A percentile compares a stretch with the other conserved stretches of the same genome.
Conservation (phyloP, 2,329 filamentous ascomycete species). For the Talaromyces piceae region DNA sequence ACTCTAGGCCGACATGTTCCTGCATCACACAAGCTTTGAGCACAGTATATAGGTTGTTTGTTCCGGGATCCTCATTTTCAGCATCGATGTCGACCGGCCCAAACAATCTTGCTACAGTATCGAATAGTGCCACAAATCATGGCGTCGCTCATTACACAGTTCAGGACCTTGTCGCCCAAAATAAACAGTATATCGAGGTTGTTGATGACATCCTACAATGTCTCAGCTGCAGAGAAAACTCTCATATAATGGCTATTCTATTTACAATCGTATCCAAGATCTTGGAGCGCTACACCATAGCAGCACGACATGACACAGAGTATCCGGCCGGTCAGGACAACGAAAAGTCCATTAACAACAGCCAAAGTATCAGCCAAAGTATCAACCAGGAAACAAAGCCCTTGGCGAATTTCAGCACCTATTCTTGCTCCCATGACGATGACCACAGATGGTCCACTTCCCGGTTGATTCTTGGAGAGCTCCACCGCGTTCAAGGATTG, state of each 20-base stretch:
- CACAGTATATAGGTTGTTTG: background rate
- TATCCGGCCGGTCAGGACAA: background rate
- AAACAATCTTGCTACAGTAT: conserved; percentile 23
- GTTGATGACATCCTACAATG: background rate
- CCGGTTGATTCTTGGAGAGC: conserved; percentile 30
- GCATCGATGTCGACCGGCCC: conserved; percentile 24
- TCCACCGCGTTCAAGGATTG: conserved; percentile 29
- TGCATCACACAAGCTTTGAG: background rate
- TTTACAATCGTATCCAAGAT: conserved; percentile 30
- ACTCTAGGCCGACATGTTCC: background rate
- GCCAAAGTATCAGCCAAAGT: background rate
- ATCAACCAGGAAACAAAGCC: background rate
- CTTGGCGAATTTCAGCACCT: background rate
- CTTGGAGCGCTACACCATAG: conserved; percentile 25
- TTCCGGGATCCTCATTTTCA: conserved; percentile 1
- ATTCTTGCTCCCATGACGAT: background rate
- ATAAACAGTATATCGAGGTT: background rate
- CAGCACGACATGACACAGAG: conserved; percentile 12
- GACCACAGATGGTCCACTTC: conserved; percentile 12
- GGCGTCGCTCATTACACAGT: background rate
- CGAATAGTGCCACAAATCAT: conserved; percentile 15
- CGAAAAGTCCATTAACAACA: background rate
- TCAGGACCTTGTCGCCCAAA: background rate
- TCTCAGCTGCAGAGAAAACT: conserved; percentile 22
- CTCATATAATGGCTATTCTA: conserved; percentile 25